Base-by-base conservation (phyloP, 805 yeast species). In the Dipodascopsis uninucleata region DNA sequence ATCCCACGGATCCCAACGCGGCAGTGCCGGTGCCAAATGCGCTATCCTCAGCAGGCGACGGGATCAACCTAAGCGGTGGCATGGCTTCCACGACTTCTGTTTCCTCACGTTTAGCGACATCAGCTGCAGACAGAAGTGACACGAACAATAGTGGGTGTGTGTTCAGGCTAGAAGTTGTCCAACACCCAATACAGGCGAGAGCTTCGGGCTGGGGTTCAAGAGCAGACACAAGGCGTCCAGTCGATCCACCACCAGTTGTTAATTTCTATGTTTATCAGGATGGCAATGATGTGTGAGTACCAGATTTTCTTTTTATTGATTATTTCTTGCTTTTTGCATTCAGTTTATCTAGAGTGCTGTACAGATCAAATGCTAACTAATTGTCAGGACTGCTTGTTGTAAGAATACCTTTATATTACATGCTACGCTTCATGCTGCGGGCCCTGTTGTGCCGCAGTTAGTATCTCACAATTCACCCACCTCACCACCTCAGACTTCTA, bases 201-300 rank as follows among this genome's bases (percentile, higher is more conserved):
- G 66, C 67, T 7, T 60, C 62, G 45, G 67, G 67, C 18, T 60
- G 63, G 60, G 61, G 65, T 9, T 33, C 61, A 17, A 58, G 60
- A 32, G 60, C 61, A 16, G 65, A 62, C 35, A 61, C 65, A 3
- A 34, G 66, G 9, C 56, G 67, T 14, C 63, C 66, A n/a, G 63
- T 62, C 14, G 67, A 62, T 44, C 67, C 67, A 18, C 64, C 65
- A 12, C 67, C 67, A 3, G 62, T 62, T 10, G 55, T 62, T 31
- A 38, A 54, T 41, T 43, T 62, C 24, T 16, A 33, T n/a, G 46
- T 52, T 24, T 31, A 10, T 25, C 41, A 32, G 21, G 52, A 41
- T 33, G 53, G 52, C 22, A 33, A 17, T 14, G 52, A 49, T 24
- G 52, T 49, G 54, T 49, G 26, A 14, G 53, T 49, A 3, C 16